Conservation (phyloP, 352 stramenopile genomes). For the Phytopythium aichiense region DNA sequence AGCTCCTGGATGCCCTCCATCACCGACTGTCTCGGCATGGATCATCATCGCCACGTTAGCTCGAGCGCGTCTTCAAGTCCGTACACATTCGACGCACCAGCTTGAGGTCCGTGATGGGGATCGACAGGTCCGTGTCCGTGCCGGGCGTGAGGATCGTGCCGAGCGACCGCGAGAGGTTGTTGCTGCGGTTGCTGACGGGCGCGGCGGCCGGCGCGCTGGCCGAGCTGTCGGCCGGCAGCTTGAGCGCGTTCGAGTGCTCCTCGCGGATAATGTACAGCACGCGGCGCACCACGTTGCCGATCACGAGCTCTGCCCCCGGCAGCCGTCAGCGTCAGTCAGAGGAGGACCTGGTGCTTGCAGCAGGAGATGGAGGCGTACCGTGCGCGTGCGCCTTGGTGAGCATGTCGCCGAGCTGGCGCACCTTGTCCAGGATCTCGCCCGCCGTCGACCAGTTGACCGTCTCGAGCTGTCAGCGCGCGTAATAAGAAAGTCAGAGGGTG, state of each 20-base stretch:
- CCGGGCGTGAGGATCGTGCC: slow-evolving; percentile 78
- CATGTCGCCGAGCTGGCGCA: slow-evolving; percentile 74
- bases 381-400: slow-evolving; percentile 78
- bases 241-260: slow-evolving; percentile 76
- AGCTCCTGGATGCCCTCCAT: slow-evolving; percentile 96
- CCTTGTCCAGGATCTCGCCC: slow-evolving; percentile 82
- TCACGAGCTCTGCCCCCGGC: slow-evolving; percentile 57
- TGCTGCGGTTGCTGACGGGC: slow-evolving; percentile 35
- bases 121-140: slow-evolving; percentile 78
- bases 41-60: not conserved
- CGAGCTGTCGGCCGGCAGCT: slow-evolving; percentile 25
- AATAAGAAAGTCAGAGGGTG: not conserved
- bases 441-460: slow-evolving; percentile 77
- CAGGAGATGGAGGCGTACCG: slow-evolving; percentile 13
- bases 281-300: slow-evolving; percentile 87
- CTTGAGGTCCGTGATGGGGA: slow-evolving; percentile 80
- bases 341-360: not conserved
- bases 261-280: slow-evolving; percentile 89
- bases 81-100: slow-evolving; percentile 25
- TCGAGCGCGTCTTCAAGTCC: not conserved
- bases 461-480: slow-evolving; percentile 41
- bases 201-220: slow-evolving; percentile 10
- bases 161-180: slow-evolving; percentile 70
- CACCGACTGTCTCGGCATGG: slow-evolving; percentile 32
- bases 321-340: not conserved